Conservation (phyloP, 768 basidiomycete species). For the Botryobasidium botryosum region DNA sequence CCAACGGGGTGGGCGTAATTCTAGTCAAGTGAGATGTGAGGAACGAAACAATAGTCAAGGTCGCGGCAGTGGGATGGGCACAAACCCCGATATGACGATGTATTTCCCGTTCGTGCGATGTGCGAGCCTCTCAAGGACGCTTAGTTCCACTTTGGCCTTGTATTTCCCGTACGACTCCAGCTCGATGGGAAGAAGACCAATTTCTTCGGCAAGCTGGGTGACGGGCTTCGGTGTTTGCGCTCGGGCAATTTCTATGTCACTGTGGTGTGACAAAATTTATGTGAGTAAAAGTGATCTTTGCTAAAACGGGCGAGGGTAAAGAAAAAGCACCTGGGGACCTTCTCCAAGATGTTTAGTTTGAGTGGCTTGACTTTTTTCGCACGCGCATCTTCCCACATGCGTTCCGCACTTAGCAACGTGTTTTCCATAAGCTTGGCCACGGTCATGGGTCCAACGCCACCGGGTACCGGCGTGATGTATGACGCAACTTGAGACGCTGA, state of each 20-base stretch:
- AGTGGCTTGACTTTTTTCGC: conserved; percentile 60
- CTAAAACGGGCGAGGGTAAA: not conserved
- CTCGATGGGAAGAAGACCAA: conserved; percentile 73
- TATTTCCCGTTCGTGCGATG: conserved; percentile 91
- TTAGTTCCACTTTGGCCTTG: conserved; percentile 94
- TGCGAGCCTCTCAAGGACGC: conserved; percentile 64
- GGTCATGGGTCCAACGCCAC: conserved; percentile 99
- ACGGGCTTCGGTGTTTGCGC: conserved; percentile 88
- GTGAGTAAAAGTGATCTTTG: not conserved
- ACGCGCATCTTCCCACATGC: conserved; percentile 54
- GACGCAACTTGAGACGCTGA: conserved; percentile 66
- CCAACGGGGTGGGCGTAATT: conserved; percentile 91
- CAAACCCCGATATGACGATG: conserved; percentile 82
- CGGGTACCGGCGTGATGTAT: conserved; percentile 92
- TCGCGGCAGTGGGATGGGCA: conserved; percentile 2
- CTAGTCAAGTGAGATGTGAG: conserved; percentile 21
- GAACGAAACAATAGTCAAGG: not conserved
- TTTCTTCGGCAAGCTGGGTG: conserved; percentile 66
- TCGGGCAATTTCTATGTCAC: conserved; percentile 91
- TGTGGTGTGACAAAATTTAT: too few relatives aligned
- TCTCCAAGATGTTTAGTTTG: conserved; percentile 56
- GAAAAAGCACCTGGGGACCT: conserved; percentile 49
- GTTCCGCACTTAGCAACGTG: conserved; percentile 68
- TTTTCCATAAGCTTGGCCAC: conserved; percentile 97
- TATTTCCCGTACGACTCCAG: conserved; percentile 88